These are phyloP conservation scores for Porpolomopsis calyptriformis DNA, from an alignment of 768 basidiomycete species.

Conservation along the genomic window DNA sequence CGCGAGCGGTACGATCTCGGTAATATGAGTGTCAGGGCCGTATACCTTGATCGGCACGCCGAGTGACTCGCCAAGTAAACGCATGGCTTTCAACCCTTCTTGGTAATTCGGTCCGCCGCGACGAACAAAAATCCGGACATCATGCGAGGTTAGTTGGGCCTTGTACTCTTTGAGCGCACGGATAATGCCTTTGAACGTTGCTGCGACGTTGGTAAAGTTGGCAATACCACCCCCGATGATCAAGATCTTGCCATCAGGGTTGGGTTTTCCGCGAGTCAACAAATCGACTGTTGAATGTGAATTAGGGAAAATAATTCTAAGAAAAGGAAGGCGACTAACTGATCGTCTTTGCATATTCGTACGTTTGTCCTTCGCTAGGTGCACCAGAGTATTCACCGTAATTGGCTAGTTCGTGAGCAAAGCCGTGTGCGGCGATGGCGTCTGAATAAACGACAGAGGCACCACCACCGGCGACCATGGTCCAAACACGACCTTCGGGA, in stretches of 20 bases:
- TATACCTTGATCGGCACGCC: slow-evolving; percentile 96
- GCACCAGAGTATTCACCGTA: slow-evolving; percentile 99
- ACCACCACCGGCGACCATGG: slow-evolving; percentile 99
- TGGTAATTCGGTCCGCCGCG: slow-evolving; percentile 99
- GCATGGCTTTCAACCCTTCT: slow-evolving; percentile 95
- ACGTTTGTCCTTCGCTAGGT: slow-evolving; percentile 95
- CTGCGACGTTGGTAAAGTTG: slow-evolving; percentile 99
- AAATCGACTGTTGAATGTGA: slow-evolving; percentile 55
- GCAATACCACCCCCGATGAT: slow-evolving; percentile 99
- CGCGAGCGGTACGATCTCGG: slow-evolving; percentile 97
- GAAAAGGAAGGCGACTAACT: slow-evolving; percentile 34
- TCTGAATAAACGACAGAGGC: slow-evolving; percentile 59
- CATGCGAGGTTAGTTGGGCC: slow-evolving; percentile 66
- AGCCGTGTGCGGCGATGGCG: slow-evolving; percentile 86
- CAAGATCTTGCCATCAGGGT: slow-evolving; percentile 89
- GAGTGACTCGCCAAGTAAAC: slow-evolving; percentile 90
- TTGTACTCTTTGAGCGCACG: slow-evolving; percentile 92
- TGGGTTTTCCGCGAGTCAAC: slow-evolving; percentile 81
- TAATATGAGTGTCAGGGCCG: slow-evolving; percentile 98
- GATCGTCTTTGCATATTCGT: slow-evolving; percentile 99
- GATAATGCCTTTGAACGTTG: slow-evolving; percentile 99
- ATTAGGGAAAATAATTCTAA: slow-evolving; percentile 6
- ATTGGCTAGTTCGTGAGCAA: slow-evolving; percentile 95
- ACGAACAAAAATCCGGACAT: slow-evolving; percentile 92
- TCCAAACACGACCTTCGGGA: slow-evolving; percentile 93